Conservation (phyloP, 495 filamentous ascomycete genomes). For the Podospora pseudoanserina region DNA sequence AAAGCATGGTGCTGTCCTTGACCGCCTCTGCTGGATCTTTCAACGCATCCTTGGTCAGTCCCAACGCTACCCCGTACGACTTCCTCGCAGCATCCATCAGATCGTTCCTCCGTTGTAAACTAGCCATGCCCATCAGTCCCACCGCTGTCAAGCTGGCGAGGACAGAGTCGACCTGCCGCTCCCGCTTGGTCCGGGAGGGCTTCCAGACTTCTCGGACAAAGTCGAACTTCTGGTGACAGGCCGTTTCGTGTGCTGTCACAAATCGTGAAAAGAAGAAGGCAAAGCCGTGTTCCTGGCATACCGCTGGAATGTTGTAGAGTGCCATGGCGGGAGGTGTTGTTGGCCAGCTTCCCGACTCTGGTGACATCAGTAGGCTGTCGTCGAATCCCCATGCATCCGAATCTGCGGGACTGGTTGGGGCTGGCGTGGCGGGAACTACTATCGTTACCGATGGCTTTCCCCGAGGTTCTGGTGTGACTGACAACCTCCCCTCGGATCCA, state of each 20-base stretch:
- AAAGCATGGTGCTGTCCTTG: conserved; percentile 59
- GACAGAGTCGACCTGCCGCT: conserved; percentile 34
- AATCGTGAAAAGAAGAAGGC: conserved; percentile 43
- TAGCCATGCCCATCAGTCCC: conserved; percentile 47
- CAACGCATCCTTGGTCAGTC: conserved; percentile 52
- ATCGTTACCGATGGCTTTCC: conserved; percentile 16
- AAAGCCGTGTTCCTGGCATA: conserved; percentile 35
- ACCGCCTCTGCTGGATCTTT: conserved; percentile 50
- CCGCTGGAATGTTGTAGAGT: conserved; percentile 31
- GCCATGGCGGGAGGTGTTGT: conserved; percentile 30
- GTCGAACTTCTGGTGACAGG: conserved; percentile 41
- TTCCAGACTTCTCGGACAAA: conserved; percentile 41
- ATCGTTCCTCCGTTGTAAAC: conserved; percentile 35
- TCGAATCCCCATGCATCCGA: conserved; percentile 23
- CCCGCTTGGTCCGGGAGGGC: conserved; percentile 22
- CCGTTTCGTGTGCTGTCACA: conserved; percentile 35
- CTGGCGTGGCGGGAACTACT: conserved; percentile 22
- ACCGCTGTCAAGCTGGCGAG: conserved; percentile 47
- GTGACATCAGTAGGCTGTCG: conserved; percentile 32
- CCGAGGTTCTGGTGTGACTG: conserved; percentile 28
- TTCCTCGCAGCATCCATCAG: conserved; percentile 45
- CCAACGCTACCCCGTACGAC: conserved; percentile 46
- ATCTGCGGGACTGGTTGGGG: conserved; percentile 17
- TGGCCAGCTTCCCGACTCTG: conserved; percentile 37
- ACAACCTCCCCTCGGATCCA: conserved; percentile 20